Evolutionary conservation across 495 filamentous ascomycete genomes (phyloP).

Genomic region (Neurospora sp.): DNA sequence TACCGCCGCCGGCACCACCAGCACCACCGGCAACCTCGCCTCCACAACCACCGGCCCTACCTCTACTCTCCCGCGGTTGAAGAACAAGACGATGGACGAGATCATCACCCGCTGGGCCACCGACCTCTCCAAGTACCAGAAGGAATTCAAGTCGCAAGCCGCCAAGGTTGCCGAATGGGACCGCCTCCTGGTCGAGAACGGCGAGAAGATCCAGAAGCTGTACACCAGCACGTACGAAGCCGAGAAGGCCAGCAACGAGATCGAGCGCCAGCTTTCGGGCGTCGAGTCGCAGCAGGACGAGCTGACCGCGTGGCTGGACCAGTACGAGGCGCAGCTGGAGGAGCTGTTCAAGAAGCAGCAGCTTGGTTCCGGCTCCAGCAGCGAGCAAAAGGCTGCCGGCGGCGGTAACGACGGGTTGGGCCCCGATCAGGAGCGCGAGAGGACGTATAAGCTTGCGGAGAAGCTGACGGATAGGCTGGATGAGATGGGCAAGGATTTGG

Average conservation of each 20-base stretch:
- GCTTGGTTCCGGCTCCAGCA: slow-evolving; percentile 5
- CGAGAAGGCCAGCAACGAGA: slow-evolving; percentile 77
- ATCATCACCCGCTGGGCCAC: slow-evolving; percentile 98
- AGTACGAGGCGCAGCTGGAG: slow-evolving; percentile 83
- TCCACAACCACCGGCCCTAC: slow-evolving; percentile 69
- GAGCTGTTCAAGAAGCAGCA: slow-evolving; percentile 64
- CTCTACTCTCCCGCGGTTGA: slow-evolving; percentile 77
- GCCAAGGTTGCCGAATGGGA: slow-evolving; percentile 85
- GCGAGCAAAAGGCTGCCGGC: slow-evolving; percentile 16
- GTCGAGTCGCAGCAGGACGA: slow-evolving; percentile 92
- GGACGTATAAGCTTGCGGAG: slow-evolving; percentile 88
- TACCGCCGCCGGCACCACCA: slow-evolving; percentile 9
- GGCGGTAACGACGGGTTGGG: slow-evolving; percentile 57
- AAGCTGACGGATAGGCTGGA: slow-evolving; percentile 77
- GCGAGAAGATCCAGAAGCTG: slow-evolving; percentile 81
- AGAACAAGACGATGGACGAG: slow-evolving; percentile 99
- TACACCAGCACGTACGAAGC: slow-evolving; percentile 82
- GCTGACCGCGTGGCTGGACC: slow-evolving; percentile 69
- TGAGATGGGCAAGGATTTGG: slow-evolving; percentile 83
- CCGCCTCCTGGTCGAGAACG: slow-evolving; percentile 79
- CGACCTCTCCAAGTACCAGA: slow-evolving; percentile 89
- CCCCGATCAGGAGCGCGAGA: slow-evolving; percentile 87
- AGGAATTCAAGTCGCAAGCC: slow-evolving; percentile 86
- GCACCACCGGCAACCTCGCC: slow-evolving; percentile 34
- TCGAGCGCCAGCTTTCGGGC: slow-evolving; percentile 76